These are phyloP conservation scores for Trichomonascus vanleenenianus DNA, from an alignment of 805 yeast genomes.

Conservation along the genomic window DNA sequence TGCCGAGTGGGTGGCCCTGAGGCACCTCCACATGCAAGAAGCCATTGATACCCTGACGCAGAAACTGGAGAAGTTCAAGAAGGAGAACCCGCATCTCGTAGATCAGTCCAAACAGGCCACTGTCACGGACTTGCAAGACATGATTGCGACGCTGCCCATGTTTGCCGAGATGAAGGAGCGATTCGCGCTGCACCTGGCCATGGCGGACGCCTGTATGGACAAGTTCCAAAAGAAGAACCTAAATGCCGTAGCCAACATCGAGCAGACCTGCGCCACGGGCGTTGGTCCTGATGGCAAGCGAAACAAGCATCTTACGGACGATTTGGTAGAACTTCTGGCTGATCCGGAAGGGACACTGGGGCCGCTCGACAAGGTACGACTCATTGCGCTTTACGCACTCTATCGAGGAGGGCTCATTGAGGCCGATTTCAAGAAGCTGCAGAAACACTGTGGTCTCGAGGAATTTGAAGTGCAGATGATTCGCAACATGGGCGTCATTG, in stretches of 20 bases:
- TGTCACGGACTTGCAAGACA: slow-evolving; percentile 65
- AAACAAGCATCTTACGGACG: slow-evolving; percentile 49
- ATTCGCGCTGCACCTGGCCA: slow-evolving; percentile 28
- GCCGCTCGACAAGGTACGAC: slow-evolving; percentile 63
- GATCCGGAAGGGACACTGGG: slow-evolving; percentile 38
- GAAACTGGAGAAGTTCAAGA: slow-evolving; percentile 55
- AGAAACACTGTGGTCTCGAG: slow-evolving; percentile 42
- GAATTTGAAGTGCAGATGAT: slow-evolving; percentile 45
- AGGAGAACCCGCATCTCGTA: slow-evolving; percentile 67
- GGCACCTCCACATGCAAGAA: slow-evolving; percentile 70
- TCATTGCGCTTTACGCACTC: slow-evolving; percentile 65
- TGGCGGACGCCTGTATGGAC: slow-evolving; percentile 54
- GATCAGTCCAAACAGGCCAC: slow-evolving; percentile 57
- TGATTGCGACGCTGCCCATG: slow-evolving; percentile 40
- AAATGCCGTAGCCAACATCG: slow-evolving; percentile 73
- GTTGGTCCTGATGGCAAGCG: slow-evolving; percentile 58
- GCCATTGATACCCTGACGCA: slow-evolving; percentile 55
- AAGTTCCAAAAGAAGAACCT: slow-evolving; percentile 50
- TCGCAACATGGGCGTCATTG: slow-evolving; percentile 49
- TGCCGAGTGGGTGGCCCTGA: slow-evolving; percentile 60
- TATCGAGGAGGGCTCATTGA: slow-evolving; percentile 73
- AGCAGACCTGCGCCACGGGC: slow-evolving; percentile 76
- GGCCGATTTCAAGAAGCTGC: slow-evolving; percentile 62
- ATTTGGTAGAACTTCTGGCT: slow-evolving; percentile 46
- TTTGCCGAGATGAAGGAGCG: slow-evolving; percentile 30